phyloP scores from a whole-genome alignment of 2,329 filamentous ascomycete species.

The Aspergillus hortae region DNA sequence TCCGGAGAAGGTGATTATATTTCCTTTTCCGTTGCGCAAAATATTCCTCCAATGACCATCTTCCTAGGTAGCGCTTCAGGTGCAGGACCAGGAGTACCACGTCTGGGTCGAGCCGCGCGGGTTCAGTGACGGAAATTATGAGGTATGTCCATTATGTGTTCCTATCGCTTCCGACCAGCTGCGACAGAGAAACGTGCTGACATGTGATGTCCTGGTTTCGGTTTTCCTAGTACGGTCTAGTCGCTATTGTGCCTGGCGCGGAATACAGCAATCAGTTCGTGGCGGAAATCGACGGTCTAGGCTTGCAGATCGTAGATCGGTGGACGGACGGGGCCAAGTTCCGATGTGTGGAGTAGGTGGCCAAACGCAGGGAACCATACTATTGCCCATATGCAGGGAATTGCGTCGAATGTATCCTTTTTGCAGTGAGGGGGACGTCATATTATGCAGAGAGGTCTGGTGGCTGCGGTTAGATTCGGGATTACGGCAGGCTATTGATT shows the following conservation, averaged over 20 bases:
- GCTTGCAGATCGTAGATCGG: neutral
- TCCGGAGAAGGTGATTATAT: neutral
- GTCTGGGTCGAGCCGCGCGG: conserved; percentile 8
- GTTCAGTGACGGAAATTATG: neutral
- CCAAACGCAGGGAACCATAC: no score
- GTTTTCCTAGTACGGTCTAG: conserved; percentile 3
- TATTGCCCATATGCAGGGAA: no score
- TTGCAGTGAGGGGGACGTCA: no score
- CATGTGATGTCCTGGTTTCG: no score
- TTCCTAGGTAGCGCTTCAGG: neutral
- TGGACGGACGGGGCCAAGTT: conserved; percentile 5
- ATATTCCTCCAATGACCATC: neutral
- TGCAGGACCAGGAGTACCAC: conserved; percentile 1
- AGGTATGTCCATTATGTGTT: neutral
- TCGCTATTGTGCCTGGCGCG: neutral
- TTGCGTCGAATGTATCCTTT: no score
- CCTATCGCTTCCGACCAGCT: no score
- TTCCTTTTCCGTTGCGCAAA: neutral
- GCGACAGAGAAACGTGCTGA: no score
- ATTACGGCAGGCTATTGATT: no score
- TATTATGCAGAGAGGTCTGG: no score
- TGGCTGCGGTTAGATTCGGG: no score
- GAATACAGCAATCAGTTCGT: conserved; percentile 7
- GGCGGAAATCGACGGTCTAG: neutral
- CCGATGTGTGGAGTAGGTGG: neutral